These are phyloP conservation scores for Penicillium silybi DNA, from an alignment of 495 filamentous ascomycete genomes.

Conservation along the genomic window DNA sequence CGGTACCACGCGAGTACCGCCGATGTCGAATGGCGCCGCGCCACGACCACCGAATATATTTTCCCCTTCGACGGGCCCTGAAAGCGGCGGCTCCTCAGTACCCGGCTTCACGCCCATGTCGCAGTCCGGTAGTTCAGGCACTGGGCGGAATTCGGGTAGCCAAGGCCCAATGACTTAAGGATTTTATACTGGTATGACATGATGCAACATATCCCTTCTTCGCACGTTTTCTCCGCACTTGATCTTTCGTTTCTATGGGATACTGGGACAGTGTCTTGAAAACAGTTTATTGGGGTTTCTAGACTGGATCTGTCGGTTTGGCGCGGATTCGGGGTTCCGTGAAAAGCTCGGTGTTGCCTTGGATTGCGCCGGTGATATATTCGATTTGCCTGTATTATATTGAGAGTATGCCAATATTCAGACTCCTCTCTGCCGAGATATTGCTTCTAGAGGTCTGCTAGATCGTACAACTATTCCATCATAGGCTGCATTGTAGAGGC, in stretches of 20 bases:
- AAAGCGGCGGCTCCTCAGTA: conserved; percentile 11
- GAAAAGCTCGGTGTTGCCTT: conserved; percentile 4
- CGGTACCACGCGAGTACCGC: conserved; percentile 2
- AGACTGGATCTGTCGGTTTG: not conserved
- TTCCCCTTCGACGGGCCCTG: conserved; percentile 13
- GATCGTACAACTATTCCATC: too few relatives aligned
- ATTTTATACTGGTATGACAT: not conserved
- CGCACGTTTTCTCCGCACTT: not conserved
- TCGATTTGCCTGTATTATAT: conserved; percentile 4
- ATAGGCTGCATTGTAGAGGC: not conserved
- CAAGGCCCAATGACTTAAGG: conserved; percentile 5
- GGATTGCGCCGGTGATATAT: not conserved
- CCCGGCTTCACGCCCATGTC: conserved; percentile 18
- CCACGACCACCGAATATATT: conserved; percentile 16
- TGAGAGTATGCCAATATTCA: conserved; percentile 2
- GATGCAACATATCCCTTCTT: not conserved
- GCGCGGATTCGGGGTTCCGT: not conserved
- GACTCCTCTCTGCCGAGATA: conserved; percentile 5
- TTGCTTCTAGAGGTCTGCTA: not conserved
- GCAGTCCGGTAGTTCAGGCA: not conserved
- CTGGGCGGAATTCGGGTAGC: conserved; percentile 7
- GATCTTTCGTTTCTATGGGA: not conserved
- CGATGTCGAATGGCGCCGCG: conserved; percentile 5
- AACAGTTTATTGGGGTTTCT: not conserved
- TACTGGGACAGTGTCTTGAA: not conserved